Evolutionary conservation across 495 filamentous ascomycete genomes (phyloP).

Genomic region (Tuber brumale): DNA sequence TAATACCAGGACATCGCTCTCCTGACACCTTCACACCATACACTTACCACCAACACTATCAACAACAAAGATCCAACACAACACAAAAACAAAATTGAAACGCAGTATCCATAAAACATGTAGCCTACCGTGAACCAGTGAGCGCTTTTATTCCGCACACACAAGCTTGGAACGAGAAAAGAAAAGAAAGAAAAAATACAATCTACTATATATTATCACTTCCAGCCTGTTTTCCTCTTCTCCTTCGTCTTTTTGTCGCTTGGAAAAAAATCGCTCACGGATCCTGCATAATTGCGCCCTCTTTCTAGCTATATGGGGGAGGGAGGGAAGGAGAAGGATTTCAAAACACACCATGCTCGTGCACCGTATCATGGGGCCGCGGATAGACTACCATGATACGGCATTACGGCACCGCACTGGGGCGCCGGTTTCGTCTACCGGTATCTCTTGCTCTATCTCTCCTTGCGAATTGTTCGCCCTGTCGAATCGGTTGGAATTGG

Average conservation of each 20-base stretch:
- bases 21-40: background rate
- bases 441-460: background rate
- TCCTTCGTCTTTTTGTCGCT: background rate
- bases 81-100: background rate
- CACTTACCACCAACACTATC: background rate
- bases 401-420: background rate
- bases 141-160: background rate
- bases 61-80: background rate
- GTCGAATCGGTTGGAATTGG: background rate
- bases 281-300: background rate
- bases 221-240: background rate
- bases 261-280: background rate
- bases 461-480: background rate
- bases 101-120: background rate
- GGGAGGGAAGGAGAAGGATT: background rate
- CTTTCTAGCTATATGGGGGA: background rate
- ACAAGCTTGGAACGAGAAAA: background rate
- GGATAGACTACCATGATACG: background rate
- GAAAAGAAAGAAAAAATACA: background rate
- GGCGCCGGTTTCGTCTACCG: background rate
- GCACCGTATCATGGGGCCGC: background rate
- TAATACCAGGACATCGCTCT: background rate
- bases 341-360: slow-evolving; percentile 2
- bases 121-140: background rate
- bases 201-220: background rate